Percentiles rank a stretch among this genome's conserved stretches.
These are phyloP conservation scores for Lojkania enalia DNA, from an alignment of 2,329 filamentous ascomycete species.

Conservation along the genomic window DNA sequence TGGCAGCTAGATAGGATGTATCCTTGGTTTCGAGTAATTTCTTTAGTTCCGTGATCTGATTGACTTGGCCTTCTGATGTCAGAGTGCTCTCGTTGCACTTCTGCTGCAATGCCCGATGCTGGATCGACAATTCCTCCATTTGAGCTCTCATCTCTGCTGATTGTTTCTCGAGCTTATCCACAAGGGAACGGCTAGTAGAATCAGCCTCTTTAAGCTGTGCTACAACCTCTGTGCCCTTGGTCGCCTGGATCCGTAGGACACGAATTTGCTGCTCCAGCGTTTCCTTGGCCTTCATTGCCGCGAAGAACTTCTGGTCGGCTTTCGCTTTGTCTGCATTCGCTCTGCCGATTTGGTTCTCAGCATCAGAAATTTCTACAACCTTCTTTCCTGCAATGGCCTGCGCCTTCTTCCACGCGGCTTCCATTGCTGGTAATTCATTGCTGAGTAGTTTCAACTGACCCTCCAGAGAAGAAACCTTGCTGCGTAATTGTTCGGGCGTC, in stretches of 20 bases:
- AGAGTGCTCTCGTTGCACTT: slow-evolving; percentile 71
- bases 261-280: slow-evolving; percentile 79
- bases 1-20: slow-evolving; percentile 65
- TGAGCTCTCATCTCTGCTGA: slow-evolving; percentile 79
- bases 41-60: slow-evolving; percentile 76
- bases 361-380: slow-evolving; percentile 71
- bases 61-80: slow-evolving; percentile 70
- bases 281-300: slow-evolving; percentile 91
- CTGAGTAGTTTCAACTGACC: slow-evolving; percentile 83
- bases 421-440: slow-evolving; percentile 84
- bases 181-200: slow-evolving; percentile 70
- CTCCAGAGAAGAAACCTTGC: slow-evolving; percentile 73
- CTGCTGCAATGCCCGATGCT: slow-evolving; percentile 76
- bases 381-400: slow-evolving; percentile 85
- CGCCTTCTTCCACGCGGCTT: slow-evolving; percentile 87
- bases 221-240: slow-evolving; percentile 91
- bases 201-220: slow-evolving; percentile 91
- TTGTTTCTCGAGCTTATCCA: slow-evolving; percentile 89
- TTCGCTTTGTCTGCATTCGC: slow-evolving; percentile 89
- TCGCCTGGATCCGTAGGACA: slow-evolving; percentile 77
- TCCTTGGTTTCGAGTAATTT: slow-evolving; percentile 77
- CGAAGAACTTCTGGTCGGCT: slow-evolving; percentile 97
- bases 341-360: slow-evolving; percentile 77
- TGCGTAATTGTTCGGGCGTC: slow-evolving; percentile 70
- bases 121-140: slow-evolving; percentile 68